Evolutionary conservation across 2,329 filamentous ascomycete genomes (phyloP), one percentile per base, ranked within the genome.

Genomic region (Thielaviopsis euricoi): DNA sequence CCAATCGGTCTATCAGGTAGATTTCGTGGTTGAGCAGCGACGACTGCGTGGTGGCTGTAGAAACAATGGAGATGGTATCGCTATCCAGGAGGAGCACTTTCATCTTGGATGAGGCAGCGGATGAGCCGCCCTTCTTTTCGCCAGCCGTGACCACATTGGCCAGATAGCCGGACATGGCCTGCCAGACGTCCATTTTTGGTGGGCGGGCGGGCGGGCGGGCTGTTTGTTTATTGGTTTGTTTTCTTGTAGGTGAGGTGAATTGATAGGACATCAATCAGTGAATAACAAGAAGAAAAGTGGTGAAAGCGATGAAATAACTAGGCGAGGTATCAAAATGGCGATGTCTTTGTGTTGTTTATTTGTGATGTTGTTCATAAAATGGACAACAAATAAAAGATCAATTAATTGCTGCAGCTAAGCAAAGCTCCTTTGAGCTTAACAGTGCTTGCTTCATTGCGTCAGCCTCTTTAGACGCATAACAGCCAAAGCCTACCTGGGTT

Each of bases 1-100:
- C 93, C 59, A 98, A 75, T 60, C 93, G 89, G 71, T 98, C 93
- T 66, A 94, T 96, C 61, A 98, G 87, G 72, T 96, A 98, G 64
- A 98, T 87, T 73, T 97, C 91, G 73, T 98, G 89, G 67, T 88
- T 95, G 62, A 98, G 82, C 21, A 98, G 81, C 46, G 89, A 83
- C 26, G 93, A 98, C 70, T 98, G 94, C 1, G 93, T 97, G 61
- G 91, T 91, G 57, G 93, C 90, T 5, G 90, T 94, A 10, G 94
- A 98, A 21, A 96, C 83, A 64, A 97, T 95, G 17, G 88, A 82
- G 22, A 97, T 85, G 63, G 93, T 98, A 71, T 97, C 93, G 72
- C 82, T 85, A 71, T 98, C 93, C 65, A 98, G 76, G 62, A 98
- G 76, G 59, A 98, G 75, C 61, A 97, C 93, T 82, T 98, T 98